Evolutionary conservation across 768 basidiomycete genomes (phyloP).

Genomic region (Dioszegia aurantiaca): DNA sequence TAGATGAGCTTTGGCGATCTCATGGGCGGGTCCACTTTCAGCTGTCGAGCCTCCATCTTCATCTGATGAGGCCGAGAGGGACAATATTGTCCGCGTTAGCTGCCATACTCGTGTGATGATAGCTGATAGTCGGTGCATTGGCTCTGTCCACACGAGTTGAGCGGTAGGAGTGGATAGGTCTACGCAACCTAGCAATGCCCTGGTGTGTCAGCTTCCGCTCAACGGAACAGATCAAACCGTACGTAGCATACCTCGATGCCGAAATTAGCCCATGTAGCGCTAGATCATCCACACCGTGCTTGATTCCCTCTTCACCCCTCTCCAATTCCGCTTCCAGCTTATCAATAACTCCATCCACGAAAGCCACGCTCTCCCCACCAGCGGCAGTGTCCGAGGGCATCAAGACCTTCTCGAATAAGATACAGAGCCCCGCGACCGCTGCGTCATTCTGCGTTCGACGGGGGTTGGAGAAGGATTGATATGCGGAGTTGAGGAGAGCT

Average conservation of each 20-base stretch:
- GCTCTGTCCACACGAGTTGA: conserved; percentile 17
- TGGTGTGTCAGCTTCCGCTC: conserved; percentile 10
- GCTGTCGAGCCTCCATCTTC: conserved; percentile 1
- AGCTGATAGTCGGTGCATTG: conserved; percentile 20
- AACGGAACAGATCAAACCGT: not conserved
- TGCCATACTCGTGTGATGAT: conserved; percentile 38
- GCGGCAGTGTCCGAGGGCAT: not conserved
- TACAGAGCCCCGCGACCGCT: conserved; percentile 41
- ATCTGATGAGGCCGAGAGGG: conserved; percentile 17
- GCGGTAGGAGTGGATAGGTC: conserved; percentile 1
- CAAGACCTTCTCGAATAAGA: conserved; percentile 37
- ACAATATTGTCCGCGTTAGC: conserved; percentile 37
- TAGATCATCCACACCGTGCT: conserved; percentile 29
- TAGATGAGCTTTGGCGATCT: conserved; percentile 48
- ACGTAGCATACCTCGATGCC: conserved; percentile 34
- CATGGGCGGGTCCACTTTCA: conserved; percentile 30
- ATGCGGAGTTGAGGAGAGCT: conserved; percentile 30
- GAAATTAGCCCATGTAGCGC: conserved; percentile 46
- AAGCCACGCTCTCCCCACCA: conserved; percentile 10
- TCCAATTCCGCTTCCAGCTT: conserved; percentile 35
- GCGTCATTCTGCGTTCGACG: conserved; percentile 51
- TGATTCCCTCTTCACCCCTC: conserved; percentile 7
- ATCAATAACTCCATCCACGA: conserved; percentile 31
- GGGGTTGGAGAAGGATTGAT: conserved; percentile 35
- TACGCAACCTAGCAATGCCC: conserved; percentile 29